Conservation (phyloP, 2,329 filamentous ascomycete species). For the Clathrospora elynae region DNA sequence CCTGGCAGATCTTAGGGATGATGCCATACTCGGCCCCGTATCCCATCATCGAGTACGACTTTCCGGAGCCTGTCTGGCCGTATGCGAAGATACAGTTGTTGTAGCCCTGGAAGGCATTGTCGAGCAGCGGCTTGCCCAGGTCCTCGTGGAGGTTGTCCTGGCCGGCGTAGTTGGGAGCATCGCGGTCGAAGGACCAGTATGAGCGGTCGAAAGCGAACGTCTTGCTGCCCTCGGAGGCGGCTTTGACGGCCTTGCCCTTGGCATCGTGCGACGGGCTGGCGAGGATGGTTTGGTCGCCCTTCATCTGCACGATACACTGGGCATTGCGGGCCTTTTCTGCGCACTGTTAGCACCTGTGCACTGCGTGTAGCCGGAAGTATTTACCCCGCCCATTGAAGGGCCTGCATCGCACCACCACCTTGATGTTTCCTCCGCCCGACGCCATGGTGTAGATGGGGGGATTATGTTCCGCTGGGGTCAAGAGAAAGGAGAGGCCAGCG, state of each 20-base stretch:
- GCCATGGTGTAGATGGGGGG: constrained; percentile 58
- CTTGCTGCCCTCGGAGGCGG: constrained; percentile 68
- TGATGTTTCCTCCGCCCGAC: constrained; percentile 91
- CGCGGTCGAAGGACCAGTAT: constrained; percentile 95
- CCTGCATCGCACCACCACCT: constrained; percentile 96
- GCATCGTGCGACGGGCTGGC: constrained; percentile 67
- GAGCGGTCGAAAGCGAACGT: constrained; percentile 95
- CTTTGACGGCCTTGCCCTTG: constrained; percentile 71
- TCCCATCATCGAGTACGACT: constrained; percentile 99
- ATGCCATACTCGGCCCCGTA: constrained; percentile 96
- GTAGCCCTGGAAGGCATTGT: constrained; percentile 98
- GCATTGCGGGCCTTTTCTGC: constrained; percentile 86
- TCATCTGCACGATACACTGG: constrained; percentile 98
- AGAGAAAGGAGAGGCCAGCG: constrained; percentile 22
- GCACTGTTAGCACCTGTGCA: constrained; percentile 22
- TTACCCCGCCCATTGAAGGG: constrained; percentile 95
- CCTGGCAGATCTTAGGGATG: constrained; percentile 94
- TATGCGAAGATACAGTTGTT: constrained; percentile 99
- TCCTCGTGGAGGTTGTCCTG: constrained; percentile 89
- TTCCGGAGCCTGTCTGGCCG: constrained; percentile 96
- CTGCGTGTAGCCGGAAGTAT: not conserved
- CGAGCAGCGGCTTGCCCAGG: constrained; percentile 84
- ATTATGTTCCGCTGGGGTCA: constrained; percentile 5
- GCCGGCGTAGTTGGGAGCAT: constrained; percentile 80
- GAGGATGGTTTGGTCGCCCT: constrained; percentile 87